Conservation (phyloP, 352 stramenopile genomes). For the Globisporangium orthogonon region DNA sequence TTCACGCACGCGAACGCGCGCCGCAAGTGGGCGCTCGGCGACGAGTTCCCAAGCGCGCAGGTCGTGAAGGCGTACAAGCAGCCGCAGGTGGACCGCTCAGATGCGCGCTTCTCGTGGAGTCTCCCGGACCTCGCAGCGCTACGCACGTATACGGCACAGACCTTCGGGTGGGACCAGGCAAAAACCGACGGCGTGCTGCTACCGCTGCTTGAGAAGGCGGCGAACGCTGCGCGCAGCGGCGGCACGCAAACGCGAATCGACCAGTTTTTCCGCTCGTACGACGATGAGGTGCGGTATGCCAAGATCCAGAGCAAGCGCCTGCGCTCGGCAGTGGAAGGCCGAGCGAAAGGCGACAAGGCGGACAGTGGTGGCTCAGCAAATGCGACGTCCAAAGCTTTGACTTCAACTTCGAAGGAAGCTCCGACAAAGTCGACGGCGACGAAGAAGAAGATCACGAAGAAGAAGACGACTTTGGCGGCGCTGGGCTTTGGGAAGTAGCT, state of each 20-base stretch:
- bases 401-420: neutral
- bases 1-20: constrained; percentile 88
- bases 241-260: constrained; percentile 91
- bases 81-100: constrained; percentile 84
- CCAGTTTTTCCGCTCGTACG: constrained; percentile 94
- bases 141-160: constrained; percentile 80
- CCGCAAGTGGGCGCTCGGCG: constrained; percentile 89
- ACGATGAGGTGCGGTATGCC: constrained; percentile 95
- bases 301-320: constrained; percentile 89
- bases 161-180: constrained; percentile 90
- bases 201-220: constrained; percentile 80
- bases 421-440: neutral
- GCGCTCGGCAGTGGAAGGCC: constrained; percentile 61
- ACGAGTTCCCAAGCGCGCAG: constrained; percentile 91
- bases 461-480: constrained; percentile 9
- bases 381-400: neutral
- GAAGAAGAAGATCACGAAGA: constrained; percentile 13
- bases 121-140: constrained; percentile 86
- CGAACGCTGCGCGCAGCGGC: constrained; percentile 5
- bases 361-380: neutral
- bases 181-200: constrained; percentile 88
- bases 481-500: constrained; percentile 5
- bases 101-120: constrained; percentile 90
- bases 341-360: constrained; percentile 4
- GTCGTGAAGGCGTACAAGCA: constrained; percentile 92